Percentiles rank a stretch among this genome's conserved stretches.
phyloP scores from a whole-genome alignment of 176 grass and related monocot species.

The Raddia guianensis region DNA sequence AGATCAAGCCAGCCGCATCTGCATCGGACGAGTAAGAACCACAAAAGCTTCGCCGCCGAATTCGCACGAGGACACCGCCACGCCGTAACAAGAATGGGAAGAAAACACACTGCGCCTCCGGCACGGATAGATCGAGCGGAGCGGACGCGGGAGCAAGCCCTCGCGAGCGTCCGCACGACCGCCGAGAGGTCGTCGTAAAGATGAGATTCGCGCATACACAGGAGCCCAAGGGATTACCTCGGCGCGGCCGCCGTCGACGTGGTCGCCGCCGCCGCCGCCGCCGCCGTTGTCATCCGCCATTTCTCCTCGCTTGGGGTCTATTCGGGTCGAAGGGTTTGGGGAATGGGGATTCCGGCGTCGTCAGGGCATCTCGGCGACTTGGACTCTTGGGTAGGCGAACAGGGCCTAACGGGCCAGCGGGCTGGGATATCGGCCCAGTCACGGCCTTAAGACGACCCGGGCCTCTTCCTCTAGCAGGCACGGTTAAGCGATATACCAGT shows the following conservation, averaged over 20 bases:
- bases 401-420: too few species aligned
- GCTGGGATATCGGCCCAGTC: too few species aligned
- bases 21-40: neutral
- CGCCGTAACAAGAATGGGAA: neutral
- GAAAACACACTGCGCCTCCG: neutral
- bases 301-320: constrained; percentile 13
- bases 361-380: too few species aligned
- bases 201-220: neutral
- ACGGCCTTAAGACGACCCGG: too few species aligned
- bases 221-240: constrained; percentile 35
- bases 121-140: constrained; percentile 37
- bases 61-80: neutral
- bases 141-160: constrained; percentile 4
- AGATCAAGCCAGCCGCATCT: neutral
- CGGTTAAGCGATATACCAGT: too few species aligned
- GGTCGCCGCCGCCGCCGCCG: constrained; percentile 37
- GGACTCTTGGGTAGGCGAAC: too few species aligned
- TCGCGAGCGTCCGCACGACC: neutral
- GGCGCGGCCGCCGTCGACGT: constrained; percentile 43
- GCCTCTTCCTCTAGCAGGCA: too few species aligned
- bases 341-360: constrained; percentile 22
- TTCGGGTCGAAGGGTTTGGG: constrained; percentile 16
- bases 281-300: constrained; percentile 52
- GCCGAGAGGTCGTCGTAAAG: constrained; percentile 24
- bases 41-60: neutral